Percentiles rank a stretch among this genome's conserved stretches.
Conservation (phyloP, 2,329 filamentous ascomycete species). For the Aspergillus sp. region DNA sequence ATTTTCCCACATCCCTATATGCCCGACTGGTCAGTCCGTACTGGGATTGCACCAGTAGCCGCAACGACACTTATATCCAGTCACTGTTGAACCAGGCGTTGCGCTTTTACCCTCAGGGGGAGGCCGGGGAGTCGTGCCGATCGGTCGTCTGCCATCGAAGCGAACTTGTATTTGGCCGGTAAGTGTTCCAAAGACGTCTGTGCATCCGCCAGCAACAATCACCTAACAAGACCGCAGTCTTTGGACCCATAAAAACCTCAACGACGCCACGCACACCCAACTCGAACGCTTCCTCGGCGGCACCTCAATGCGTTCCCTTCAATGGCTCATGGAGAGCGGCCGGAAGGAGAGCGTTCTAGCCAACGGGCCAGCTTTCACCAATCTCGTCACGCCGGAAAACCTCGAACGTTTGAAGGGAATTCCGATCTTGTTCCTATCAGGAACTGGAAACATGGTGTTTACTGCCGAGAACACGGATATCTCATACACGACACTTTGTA, state of each 20-base stretch:
- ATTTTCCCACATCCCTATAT: background rate
- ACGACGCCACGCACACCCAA: background rate
- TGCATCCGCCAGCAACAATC: background rate
- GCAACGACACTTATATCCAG: background rate
- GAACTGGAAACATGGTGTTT: constrained; percentile 6
- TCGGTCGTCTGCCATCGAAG: constrained; percentile 6
- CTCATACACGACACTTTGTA: constrained; percentile 6
- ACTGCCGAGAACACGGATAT: constrained; percentile 6
- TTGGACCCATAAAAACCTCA: constrained; percentile 7
- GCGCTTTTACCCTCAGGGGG: background rate
- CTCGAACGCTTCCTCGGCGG: constrained; percentile 6
- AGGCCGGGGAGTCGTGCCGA: constrained; percentile 1
- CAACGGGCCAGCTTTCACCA: background rate
- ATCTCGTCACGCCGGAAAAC: constrained; percentile 6
- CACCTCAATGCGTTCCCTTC: constrained; percentile 5
- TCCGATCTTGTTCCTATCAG: constrained; percentile 7
- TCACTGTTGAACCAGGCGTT: constrained; percentile 1
- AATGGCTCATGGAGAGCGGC: constrained; percentile 1
- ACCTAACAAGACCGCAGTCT: background rate
- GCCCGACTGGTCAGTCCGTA: background rate
- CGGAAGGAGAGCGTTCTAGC: background rate
- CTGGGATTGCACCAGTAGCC: constrained; percentile 7
- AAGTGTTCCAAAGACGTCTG: background rate
- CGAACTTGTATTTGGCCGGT: constrained; percentile 9
- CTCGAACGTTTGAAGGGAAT: background rate